These are phyloP conservation scores for Globisporangium takayamanum DNA, from an alignment of 352 stramenopile species.

Conservation along the genomic window DNA sequence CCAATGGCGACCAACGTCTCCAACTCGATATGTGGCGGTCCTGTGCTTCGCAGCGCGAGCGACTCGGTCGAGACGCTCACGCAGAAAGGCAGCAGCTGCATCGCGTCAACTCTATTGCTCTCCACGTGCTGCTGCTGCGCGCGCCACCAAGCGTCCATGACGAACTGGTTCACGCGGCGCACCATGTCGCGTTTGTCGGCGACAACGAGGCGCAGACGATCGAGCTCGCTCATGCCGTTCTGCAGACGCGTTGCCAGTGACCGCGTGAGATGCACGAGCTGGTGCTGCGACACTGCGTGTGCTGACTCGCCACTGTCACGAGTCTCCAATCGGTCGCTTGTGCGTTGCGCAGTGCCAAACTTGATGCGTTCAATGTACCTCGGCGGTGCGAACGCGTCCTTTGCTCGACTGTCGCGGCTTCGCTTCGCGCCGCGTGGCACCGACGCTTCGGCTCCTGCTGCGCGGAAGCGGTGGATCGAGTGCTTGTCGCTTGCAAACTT, in stretches of 20 bases:
- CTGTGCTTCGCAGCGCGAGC: not conserved
- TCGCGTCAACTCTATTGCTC: not conserved
- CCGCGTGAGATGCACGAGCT: slow-evolving; percentile 38
- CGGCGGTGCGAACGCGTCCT: slow-evolving; percentile 10
- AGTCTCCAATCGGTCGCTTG: slow-evolving; percentile 4
- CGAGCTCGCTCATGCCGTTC: slow-evolving; percentile 25
- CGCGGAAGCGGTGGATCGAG: slow-evolving; percentile 32
- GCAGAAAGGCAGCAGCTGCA: not conserved
- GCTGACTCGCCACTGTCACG: not conserved
- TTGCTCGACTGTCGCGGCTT: slow-evolving; percentile 16
- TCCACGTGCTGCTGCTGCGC: not conserved
- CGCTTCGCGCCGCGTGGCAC: slow-evolving; percentile 26
- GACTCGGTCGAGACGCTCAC: not conserved
- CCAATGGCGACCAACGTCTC: slow-evolving; percentile 4
- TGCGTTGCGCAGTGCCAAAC: slow-evolving; percentile 16
- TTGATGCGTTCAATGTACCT: slow-evolving; percentile 62
- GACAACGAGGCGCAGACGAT: slow-evolving; percentile 33
- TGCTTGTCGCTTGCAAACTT: slow-evolving; percentile 23
- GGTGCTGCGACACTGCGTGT: slow-evolving; percentile 16
- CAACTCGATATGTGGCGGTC: slow-evolving; percentile 1
- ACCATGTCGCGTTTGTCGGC: slow-evolving; percentile 35
- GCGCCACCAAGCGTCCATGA: slow-evolving; percentile 24
- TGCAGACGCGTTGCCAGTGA: slow-evolving; percentile 37
- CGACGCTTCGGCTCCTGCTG: slow-evolving; percentile 20
- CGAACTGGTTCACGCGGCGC: slow-evolving; percentile 26